Evolutionary conservation across 495 filamentous ascomycete genomes (phyloP), one percentile per base, ranked within the genome.

Genomic region (Penicillium daleae): DNA sequence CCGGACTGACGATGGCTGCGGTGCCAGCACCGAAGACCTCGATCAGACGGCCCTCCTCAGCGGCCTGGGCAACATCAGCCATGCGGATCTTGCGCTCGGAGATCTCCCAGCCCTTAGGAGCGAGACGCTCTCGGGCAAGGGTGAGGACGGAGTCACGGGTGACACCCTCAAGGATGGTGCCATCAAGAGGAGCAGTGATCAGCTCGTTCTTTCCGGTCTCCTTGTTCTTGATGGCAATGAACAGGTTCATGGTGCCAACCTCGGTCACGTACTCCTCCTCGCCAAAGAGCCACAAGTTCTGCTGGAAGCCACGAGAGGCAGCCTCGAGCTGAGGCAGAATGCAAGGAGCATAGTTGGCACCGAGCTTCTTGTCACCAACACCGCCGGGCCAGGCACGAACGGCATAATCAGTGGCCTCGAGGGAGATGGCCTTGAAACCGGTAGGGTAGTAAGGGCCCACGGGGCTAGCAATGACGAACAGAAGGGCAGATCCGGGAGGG

Each of bases 161-260:
- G 15, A 99, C 92, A 67, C 95, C 95, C 70, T 96, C 91, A 31
- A 99, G 83, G 63, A 99, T 98, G n/a, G 92, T 99, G 29, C 96
- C 95, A 73, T 98, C 95, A 22, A 99, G 81, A 56, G 95, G 94
- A 52, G 94, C 91, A 19, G 95, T 99, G 62, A 97, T 75, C 17
- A 99, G 83, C 80, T 96, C 92, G 72, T 92, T 93, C 82, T 90
- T 83, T 4, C 94, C 95, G 22, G 89, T 92, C 69, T 90, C 83
- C 80, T 90, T 90, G 77, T 92, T 86, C 74, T 83, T 84, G 64
- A 97, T 73, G 13, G 90, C 91, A 9, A 89, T 85, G 71, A 98
- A 99, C 62, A 99, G 85, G 75, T 99, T 99, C 95, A 98, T 99
- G 33, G 96, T 97, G 58, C 95, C 95, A 33, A 95, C 95, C 77